Evolutionary conservation across 805 yeast genomes (phyloP), one percentile per base, ranked within the genome.

Genomic region (Candida michaelii): DNA sequence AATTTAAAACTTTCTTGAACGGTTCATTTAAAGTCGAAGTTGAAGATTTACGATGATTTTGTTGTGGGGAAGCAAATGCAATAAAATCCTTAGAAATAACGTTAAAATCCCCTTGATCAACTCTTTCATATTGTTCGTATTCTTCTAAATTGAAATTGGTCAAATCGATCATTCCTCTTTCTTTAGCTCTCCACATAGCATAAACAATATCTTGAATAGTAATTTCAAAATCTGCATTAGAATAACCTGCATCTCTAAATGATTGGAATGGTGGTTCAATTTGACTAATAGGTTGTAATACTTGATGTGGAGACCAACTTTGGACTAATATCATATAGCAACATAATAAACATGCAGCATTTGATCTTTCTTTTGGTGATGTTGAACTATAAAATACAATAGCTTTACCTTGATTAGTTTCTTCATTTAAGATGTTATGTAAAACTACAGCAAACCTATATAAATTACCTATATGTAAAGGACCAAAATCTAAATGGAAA

Each of bases 251-350:
- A 62, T 93, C 99, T 61, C 99, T 75, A 66, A 90, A 93, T 1
- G 90, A 85, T 85, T 86, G 90, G 51, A 91, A 83, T 5, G 98
- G 97, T 2, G 96, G 96, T 38, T 85, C 89, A 5, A 83, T 79
- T 62, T 93, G 98, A 1, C 93, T 80, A 41, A 93, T 78, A 0
- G 99, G 99, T 46, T 95, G 97, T 49, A 93, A 66, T 0, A 90
- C 99, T 63, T 93, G 93, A 63, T 93, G 99, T 0, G 99, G 99
- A 1, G 97, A 89, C 99, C 99, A 93, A 11, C 89, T 83, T 60
- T 93, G 99, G 13, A 93, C 91, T 42, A 93, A 66, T 1, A 93
- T 77, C 97, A 93, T 89, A 65, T 93, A 93, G 56, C 97, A 89
- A 50, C 96, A 88, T 39, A 93, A 71, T 48, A 93, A 71, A 63